Percentiles rank a stretch among this genome's conserved stretches.
Evolutionary conservation across 495 filamentous ascomycete species (phyloP).

Genomic region (Hyaloscypha hepaticicola): DNA sequence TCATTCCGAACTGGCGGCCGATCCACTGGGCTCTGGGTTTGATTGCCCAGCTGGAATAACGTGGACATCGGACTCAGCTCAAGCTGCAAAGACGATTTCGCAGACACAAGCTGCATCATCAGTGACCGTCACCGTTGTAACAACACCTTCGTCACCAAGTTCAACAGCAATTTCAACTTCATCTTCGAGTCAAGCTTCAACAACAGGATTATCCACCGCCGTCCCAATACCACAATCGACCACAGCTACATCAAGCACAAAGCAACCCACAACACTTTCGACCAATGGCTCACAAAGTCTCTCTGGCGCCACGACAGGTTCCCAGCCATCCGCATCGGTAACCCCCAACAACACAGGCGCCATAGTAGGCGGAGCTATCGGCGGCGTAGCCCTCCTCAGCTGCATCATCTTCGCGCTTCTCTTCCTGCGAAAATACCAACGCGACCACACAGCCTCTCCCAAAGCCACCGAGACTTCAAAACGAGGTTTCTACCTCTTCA

Average conservation of each 20-base stretch:
- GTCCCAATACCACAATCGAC: not conserved
- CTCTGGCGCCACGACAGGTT: not conserved
- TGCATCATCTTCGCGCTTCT: conserved; percentile 4
- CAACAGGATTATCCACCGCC: not conserved
- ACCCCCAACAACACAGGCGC: conserved; percentile 1
- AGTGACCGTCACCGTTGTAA: not conserved
- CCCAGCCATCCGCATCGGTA: not conserved
- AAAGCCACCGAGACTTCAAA: not conserved
- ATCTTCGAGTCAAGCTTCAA: not conserved
- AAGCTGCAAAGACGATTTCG: conserved; percentile 3
- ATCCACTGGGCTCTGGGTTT: conserved; percentile 3
- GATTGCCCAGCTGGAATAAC: conserved; percentile 4
- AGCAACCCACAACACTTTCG: not conserved
- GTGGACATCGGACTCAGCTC: not conserved
- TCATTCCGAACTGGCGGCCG: not conserved
- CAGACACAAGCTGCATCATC: not conserved
- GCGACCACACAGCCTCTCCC: not conserved
- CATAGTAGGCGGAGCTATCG: conserved; percentile 3
- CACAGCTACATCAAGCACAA: conserved; percentile 2
- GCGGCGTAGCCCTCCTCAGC: conserved; percentile 5
- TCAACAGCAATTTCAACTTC: not conserved
- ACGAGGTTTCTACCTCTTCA: conserved; percentile 2
- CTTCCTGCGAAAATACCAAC: conserved; percentile 6
- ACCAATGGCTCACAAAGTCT: not conserved
- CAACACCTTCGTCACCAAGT: not conserved